Conservation (phyloP, 2,329 filamentous ascomycete genomes). For the Colletotrichum sp. region DNA sequence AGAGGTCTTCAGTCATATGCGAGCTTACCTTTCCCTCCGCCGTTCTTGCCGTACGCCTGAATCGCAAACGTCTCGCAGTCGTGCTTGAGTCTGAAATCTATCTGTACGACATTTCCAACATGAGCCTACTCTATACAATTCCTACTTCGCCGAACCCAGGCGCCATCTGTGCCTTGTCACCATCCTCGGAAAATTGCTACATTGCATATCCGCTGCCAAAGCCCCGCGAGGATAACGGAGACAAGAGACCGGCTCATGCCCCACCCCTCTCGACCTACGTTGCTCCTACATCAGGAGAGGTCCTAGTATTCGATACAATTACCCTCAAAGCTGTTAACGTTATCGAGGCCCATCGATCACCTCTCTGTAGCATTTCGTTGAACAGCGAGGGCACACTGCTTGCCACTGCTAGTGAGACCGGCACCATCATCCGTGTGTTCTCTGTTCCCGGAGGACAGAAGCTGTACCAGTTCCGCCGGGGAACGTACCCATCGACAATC, state of each 20-base stretch:
- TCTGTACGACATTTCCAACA: slow-evolving; percentile 98
- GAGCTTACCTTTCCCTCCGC: slow-evolving; percentile 98
- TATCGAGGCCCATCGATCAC: slow-evolving; percentile 91
- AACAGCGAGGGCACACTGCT: slow-evolving; percentile 92
- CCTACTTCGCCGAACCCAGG: slow-evolving; percentile 92
- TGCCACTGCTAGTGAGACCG: slow-evolving; percentile 95
- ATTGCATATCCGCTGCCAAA: slow-evolving; percentile 91
- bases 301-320: slow-evolving; percentile 89
- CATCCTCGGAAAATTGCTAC: slow-evolving; percentile 94
- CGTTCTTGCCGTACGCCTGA: slow-evolving; percentile 90
- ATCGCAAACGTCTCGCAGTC: slow-evolving; percentile 91
- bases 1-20: slow-evolving; percentile 83
- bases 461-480: slow-evolving; percentile 92
- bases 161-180: slow-evolving; percentile 90
- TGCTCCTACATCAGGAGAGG: slow-evolving; percentile 85
- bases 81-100: slow-evolving; percentile 97
- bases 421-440: slow-evolving; percentile 96
- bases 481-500: slow-evolving; percentile 93
- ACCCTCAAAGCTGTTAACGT: slow-evolving; percentile 94
- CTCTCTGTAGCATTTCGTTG: slow-evolving; percentile 86
- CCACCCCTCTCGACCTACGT: slow-evolving; percentile 81
- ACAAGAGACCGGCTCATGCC: slow-evolving; percentile 76
- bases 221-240: slow-evolving; percentile 64
- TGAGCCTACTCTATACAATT: slow-evolving; percentile 92
- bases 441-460: slow-evolving; percentile 90